phyloP scores from a whole-genome alignment of 345 rosid genomes.

The Ceriops decandra region DNA sequence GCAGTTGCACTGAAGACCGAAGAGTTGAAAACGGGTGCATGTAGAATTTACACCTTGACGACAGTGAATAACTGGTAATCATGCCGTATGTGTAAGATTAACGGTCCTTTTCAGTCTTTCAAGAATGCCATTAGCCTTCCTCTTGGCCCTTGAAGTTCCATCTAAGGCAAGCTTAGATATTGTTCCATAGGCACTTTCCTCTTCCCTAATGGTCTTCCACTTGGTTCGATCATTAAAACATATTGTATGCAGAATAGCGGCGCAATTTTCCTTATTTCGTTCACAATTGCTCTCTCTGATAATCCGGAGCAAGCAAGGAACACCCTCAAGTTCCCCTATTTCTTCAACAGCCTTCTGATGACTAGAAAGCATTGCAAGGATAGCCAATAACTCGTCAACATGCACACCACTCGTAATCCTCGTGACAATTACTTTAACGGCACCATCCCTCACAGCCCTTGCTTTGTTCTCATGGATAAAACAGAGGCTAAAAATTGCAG shows the following conservation, averaged over 20 bases:
- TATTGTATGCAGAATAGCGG: slow-evolving; percentile 67
- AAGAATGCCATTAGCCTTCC: slow-evolving; percentile 80
- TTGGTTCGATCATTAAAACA: slow-evolving; percentile 72
- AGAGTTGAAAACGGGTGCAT: slow-evolving; percentile 5
- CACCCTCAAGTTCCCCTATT: slow-evolving; percentile 61
- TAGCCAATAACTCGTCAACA: slow-evolving; percentile 80
- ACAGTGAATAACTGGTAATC: slow-evolving; percentile 21
- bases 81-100: slow-evolving; percentile 85
- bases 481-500: slow-evolving; percentile 86
- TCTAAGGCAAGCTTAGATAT: slow-evolving; percentile 70
- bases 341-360: slow-evolving; percentile 74
- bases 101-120: slow-evolving; percentile 65
- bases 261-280: slow-evolving; percentile 80
- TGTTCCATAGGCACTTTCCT: slow-evolving; percentile 56
- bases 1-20: slow-evolving; percentile 11
- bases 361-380: slow-evolving; percentile 77
- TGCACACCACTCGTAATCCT: slow-evolving; percentile 58
- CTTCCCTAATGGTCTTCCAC: slow-evolving; percentile 74
- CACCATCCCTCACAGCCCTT: slow-evolving; percentile 81
- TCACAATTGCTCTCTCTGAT: slow-evolving; percentile 70
- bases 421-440: slow-evolving; percentile 58
- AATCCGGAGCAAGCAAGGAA: slow-evolving; percentile 67
- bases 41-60: slow-evolving; percentile 36
- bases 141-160: slow-evolving; percentile 91
- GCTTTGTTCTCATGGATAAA: slow-evolving; percentile 74